Evolutionary conservation across 495 filamentous ascomycete genomes (phyloP).

Genomic region (Geoglossum glabrum): DNA sequence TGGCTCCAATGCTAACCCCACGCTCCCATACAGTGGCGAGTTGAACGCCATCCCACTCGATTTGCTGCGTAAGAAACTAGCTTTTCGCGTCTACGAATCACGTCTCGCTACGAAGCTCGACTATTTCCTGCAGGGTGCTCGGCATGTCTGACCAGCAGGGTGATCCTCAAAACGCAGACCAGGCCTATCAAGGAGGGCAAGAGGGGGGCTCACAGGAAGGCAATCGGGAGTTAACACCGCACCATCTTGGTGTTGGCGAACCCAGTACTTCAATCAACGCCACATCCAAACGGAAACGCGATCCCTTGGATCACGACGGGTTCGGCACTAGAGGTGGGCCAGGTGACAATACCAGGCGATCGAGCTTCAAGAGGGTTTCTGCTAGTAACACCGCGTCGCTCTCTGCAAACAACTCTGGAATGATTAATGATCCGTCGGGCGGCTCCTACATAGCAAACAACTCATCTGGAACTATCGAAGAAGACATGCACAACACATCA

Average conservation of each 20-base stretch:
- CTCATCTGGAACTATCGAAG: background rate
- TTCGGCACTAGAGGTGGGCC: background rate
- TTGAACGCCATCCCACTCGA: background rate
- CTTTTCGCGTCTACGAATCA: conserved; percentile 2
- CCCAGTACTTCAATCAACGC: background rate
- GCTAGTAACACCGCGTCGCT: background rate
- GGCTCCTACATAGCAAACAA: background rate
- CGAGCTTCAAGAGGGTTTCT: conserved; percentile 3
- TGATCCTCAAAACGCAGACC: background rate
- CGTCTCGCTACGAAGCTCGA: conserved; percentile 3
- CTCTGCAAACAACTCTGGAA: background rate
- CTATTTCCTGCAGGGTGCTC: background rate
- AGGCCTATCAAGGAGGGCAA: background rate
- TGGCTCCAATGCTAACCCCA: background rate
- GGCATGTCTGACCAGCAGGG: background rate
- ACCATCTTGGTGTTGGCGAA: background rate
- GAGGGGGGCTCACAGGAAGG: background rate
- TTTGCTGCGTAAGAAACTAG: background rate
- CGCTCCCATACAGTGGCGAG: background rate
- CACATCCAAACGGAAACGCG: conserved; percentile 5
- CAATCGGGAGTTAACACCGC: background rate
- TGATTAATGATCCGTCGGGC: background rate
- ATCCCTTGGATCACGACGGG: conserved; percentile 4
- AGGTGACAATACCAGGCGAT: conserved; percentile 1
- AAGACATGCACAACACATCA: conserved; percentile 2